Evolutionary conservation across 1,139 yeast species (phyloP), one percentile per base, ranked within the genome.

Genomic region (Saccharomyces hybrid): DNA sequence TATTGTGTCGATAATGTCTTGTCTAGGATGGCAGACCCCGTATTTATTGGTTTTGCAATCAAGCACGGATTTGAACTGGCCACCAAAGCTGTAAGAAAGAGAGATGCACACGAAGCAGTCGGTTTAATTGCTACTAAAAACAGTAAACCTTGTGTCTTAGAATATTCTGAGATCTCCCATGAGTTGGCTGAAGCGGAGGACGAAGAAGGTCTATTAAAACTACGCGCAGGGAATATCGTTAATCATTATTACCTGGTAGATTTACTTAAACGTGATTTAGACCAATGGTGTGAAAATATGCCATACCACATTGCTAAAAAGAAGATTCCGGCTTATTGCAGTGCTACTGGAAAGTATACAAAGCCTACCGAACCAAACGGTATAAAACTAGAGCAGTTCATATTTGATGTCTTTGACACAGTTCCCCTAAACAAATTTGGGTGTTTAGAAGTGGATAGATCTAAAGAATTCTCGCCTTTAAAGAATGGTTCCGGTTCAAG

Each of bases 161-260:
- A 95, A 72, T 95, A 95, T 73, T 86, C 95, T 54, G 99, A 95
- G 72, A 89, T 95, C 59, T 78, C 90, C 9, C 66, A 74, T 44
- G 93, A 86, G 60, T 77, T 91, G 64, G 86, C 95, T 32, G 81
- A 81, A 64, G 83, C 81, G 58, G 74, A 74, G 46, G 85, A 80
- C 55, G 79, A 80, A 11, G 80, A 83, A 63, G 74, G 76, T 8
- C 77, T 85, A 61, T 77, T 95, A 57, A 81, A 80, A 62, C 80
- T 89, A 66, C 80, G 99, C 62, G 97, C 98, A 6, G 99, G 97
- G 26, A 95, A 95, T 72, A 95, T 95, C 61, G 99, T 93, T 57
- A 95, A 95, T 69, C 99, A 95, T 72, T 95, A 91, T 73, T 95
- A 93, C 73, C 85, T 93, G 5, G 88, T 88, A 50, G 84, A 80